A percentile compares a stretch with the other conserved stretches of the same genome.
Conservation (phyloP, 495 filamentous ascomycete genomes). For the Tuber microsphaerosporum region DNA sequence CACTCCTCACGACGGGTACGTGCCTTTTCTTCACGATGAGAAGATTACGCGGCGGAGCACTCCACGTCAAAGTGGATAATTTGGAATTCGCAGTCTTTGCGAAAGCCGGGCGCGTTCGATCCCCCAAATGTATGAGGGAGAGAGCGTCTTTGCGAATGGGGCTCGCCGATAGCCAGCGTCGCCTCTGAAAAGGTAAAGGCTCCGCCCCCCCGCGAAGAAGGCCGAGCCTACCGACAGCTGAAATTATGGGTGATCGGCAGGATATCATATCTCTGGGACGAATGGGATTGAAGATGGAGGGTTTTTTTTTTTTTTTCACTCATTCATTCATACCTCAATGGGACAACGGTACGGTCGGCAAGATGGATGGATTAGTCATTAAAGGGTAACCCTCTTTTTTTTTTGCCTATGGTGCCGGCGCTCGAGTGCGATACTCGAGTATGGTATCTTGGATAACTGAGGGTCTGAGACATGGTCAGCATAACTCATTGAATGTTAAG, state of each 20-base stretch:
- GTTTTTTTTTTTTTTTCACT: neutral
- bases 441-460: neutral
- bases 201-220: slow-evolving; percentile 4
- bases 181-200: neutral
- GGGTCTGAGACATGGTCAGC: neutral
- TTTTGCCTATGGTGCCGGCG: too few relatives aligned
- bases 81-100: slow-evolving; percentile 46
- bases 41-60: slow-evolving; percentile 78
- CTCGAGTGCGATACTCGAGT: too few relatives aligned
- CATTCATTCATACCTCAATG: neutral
- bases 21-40: slow-evolving; percentile 81
- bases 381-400: neutral
- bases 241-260: neutral
- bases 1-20: slow-evolving; percentile 60
- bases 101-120: neutral
- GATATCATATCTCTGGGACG: neutral
- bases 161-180: neutral
- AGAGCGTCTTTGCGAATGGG: neutral
- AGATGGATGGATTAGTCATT: neutral
- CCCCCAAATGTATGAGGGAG: neutral
- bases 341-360: neutral
- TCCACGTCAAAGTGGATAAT: slow-evolving; percentile 81
- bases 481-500: neutral
- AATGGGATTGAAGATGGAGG: neutral
- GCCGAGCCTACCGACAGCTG: neutral